Conservation (phyloP, 1,139 yeast species). For the Yarrowia galli region DNA sequence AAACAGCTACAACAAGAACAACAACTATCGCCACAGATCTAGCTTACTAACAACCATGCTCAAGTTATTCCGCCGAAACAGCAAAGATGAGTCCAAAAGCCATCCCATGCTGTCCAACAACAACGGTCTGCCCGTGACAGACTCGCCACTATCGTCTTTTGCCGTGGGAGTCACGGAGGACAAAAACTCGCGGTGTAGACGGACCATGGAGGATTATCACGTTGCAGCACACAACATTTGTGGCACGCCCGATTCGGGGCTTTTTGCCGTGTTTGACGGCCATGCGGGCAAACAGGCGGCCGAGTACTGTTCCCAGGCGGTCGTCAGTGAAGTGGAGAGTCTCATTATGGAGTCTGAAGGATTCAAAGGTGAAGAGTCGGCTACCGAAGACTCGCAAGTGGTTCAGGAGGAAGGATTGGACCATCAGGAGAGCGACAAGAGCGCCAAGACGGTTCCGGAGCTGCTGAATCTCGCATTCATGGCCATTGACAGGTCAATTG, state of each 20-base stretch:
- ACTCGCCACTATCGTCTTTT: conserved; percentile 27
- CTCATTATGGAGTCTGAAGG: conserved; percentile 42
- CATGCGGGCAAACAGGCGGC: conserved; percentile 97
- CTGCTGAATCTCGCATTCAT: conserved; percentile 15
- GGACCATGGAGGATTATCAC: conserved; percentile 97
- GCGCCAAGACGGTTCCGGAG: conserved; percentile 30
- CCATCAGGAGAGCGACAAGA: neutral
- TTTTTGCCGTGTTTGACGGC: conserved; percentile 95
- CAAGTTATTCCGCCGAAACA: conserved; percentile 23
- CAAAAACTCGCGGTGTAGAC: conserved; percentile 77
- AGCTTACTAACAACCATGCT: conserved; percentile 3
- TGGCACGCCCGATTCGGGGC: conserved; percentile 89
- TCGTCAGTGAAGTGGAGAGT: conserved; percentile 3
- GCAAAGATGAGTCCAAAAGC: conserved; percentile 13
- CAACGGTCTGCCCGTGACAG: conserved; percentile 20
- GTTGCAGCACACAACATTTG: conserved; percentile 92
- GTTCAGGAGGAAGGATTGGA: conserved; percentile 10
- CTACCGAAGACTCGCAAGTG: neutral
- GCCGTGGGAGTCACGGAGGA: conserved; percentile 89
- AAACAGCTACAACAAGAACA: too few species aligned
- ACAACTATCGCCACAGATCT: too few species aligned
- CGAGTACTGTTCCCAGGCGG: conserved; percentile 81
- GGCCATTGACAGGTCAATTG: conserved; percentile 56
- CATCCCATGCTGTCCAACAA: conserved; percentile 25
- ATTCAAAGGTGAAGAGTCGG: neutral